Base-by-base conservation (phyloP, 805 yeast species). In the Candida endomychidarum region DNA sequence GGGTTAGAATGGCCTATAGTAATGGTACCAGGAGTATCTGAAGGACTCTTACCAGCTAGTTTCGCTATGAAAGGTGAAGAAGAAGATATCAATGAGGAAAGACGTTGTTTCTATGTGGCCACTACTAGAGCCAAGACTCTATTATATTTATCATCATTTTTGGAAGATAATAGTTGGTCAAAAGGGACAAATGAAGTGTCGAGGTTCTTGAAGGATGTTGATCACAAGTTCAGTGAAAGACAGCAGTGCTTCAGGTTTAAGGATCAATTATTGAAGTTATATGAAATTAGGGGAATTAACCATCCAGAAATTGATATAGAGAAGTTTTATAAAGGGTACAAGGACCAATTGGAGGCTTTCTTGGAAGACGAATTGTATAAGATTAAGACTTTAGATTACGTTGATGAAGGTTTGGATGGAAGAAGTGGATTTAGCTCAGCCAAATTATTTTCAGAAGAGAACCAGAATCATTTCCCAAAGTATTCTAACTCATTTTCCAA, bases 1-100 rank as follows among this genome's bases (percentile, higher is more conserved):
- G 99, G 99, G 1, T 67, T 90, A 2, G 99, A 91, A 57, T 91
- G 98, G 97, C 91, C 96, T 0, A 78, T 86, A 10, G 97, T 91
- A 0, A 86, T 87, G 54, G 75, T 87, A 9, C 88, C 95, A 0
- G 83, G 86, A 0, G 61, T 86, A 12, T 68, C 75, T 22, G 86
- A 84, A 34, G 83, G 84, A 1, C 58, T 77, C 10, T 62, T 86
- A 9, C 96, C 96, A 0, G 77, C 82, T 3, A 52, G 59, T 2
- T 74, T 72, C 53, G 77, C 78, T 0, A 47, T 61, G n/a, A 53
- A 55, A 23, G 59, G 53, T 0, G 50, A 53, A 11, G 62, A 57
- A 11, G 64, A 62, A 25, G 47, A 58, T 1, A 40, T 78, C 2
- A 75, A 83, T 47, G 98, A 91, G 60, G 97, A 89, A 53, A 63